These are phyloP conservation scores for Peribolospora baueri DNA, from an alignment of 768 basidiomycete genomes.

Conservation along the genomic window DNA sequence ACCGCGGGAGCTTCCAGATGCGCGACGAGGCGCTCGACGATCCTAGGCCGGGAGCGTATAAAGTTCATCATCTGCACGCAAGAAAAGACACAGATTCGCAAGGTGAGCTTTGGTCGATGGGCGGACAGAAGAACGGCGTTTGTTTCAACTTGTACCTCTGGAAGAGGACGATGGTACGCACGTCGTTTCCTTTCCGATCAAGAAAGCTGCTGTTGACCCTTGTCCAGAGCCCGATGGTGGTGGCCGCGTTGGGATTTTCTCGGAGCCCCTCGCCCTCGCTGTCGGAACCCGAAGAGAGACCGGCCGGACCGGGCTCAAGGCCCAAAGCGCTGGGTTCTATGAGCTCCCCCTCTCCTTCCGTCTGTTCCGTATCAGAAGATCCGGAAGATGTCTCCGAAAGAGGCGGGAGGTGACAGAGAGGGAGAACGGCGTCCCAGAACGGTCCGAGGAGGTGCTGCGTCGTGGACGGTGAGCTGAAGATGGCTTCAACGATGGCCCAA, in stretches of 20 bases:
- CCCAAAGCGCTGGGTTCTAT: background rate
- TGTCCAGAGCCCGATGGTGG: constrained; percentile 56
- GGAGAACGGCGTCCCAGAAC: constrained; percentile 59
- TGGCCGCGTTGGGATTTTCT: constrained; percentile 4
- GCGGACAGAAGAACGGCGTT: constrained; percentile 1
- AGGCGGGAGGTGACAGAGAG: constrained; percentile 8
- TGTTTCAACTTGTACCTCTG: background rate
- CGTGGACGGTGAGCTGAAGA: constrained; percentile 24
- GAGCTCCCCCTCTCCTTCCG: background rate
- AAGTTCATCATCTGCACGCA: constrained; percentile 59
- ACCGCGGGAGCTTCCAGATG: constrained; percentile 66
- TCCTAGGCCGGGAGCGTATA: constrained; percentile 53
- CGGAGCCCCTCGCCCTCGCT: background rate
- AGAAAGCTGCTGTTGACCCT: constrained; percentile 77
- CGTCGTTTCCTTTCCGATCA: constrained; percentile 67
- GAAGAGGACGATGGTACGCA: constrained; percentile 22
- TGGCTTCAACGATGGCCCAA: constrained; percentile 81
- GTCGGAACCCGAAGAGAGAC: background rate
- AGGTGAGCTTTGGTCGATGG: background rate
- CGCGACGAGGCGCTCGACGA: constrained; percentile 55
- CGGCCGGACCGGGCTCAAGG: background rate
- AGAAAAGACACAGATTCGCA: constrained; percentile 1
- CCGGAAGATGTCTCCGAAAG: constrained; percentile 3
- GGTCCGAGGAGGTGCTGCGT: constrained; percentile 41
- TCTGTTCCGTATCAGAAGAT: constrained; percentile 5